Percentiles rank a stretch among this genome's conserved stretches.
phyloP scores from a whole-genome alignment of 345 rosid species.

The Trapa incisa region DNA sequence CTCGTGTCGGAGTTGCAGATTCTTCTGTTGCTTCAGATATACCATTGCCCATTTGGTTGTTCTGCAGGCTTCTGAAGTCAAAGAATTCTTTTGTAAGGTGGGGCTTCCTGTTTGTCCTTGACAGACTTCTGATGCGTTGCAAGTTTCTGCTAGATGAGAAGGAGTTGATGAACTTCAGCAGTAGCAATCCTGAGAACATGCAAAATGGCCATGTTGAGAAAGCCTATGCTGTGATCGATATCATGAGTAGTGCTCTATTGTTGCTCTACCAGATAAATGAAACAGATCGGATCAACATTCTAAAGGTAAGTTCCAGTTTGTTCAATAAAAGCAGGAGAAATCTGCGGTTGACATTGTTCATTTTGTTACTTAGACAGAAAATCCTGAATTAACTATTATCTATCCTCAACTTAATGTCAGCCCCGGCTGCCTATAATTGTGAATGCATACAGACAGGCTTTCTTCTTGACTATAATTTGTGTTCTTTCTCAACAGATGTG shows the following conservation, averaged over 20 bases:
- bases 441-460: background rate
- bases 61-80: constrained; percentile 93
- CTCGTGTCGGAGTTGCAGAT: constrained; percentile 60
- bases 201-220: constrained; percentile 63
- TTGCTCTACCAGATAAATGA: constrained; percentile 79
- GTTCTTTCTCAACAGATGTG: constrained; percentile 60
- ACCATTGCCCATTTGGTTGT: constrained; percentile 68
- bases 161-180: constrained; percentile 46
- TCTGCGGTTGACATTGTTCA: background rate
- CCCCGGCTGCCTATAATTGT: background rate
- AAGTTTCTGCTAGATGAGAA: constrained; percentile 84
- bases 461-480: background rate
- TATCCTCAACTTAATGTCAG: background rate
- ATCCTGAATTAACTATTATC: background rate
- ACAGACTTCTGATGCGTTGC: constrained; percentile 94
- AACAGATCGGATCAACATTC: constrained; percentile 79
- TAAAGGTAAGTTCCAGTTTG: constrained; percentile 47
- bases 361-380: background rate
- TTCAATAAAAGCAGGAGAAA: background rate
- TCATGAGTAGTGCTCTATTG: constrained; percentile 86
- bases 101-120: constrained; percentile 81
- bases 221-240: constrained; percentile 87
- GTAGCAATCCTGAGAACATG: constrained; percentile 27
- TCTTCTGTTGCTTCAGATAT: constrained; percentile 52
- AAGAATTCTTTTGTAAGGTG: constrained; percentile 55